Evolutionary conservation across 2,329 filamentous ascomycete genomes (phyloP), one percentile per base, ranked within the genome.

Genomic region (Dichotomopilus funicola): DNA sequence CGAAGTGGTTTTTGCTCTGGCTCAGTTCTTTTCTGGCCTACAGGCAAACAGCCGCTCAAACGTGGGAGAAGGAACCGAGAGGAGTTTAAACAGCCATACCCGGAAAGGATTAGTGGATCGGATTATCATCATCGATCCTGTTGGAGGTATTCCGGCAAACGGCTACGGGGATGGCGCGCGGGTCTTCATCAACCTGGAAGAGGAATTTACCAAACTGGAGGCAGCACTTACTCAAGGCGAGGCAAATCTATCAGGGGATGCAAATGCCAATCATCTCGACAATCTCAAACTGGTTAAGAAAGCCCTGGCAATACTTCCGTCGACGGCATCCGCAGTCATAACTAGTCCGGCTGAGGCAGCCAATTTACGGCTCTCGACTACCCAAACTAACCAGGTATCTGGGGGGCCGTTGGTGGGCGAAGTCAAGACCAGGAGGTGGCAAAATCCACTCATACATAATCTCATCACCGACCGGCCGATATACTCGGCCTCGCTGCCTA

Each of bases 381-480:
- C 41, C 31, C 42, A 51, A 10, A 44, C 51, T 52, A 38, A 53
- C 38, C 35, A 55, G 60, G 64, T 51, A 60, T 55, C 51, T 54
- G 54, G 57, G 75, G 83, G 52, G 76, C 79, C 69, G 73, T 79
- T 70, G 19, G 72, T 77, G 2, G 74, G 73, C 34, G 78, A 78
- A 58, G 79, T 82, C 3, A 76, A 75, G 27, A 83, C 80, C 0
- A 73, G 80, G 55, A 75, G 73, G 47, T 77, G 75, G 55, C 78
- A 80, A 65, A 99, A 99, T 64, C 91, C 91, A 0, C 76, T 99
- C 1, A 94, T 99, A 46, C 91, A 99, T 71, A 97, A 96, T 65
- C 82, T 99, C 1, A 79, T 99, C 8, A 99, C 94, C 1, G 94
- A 99, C 72, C 95, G 96, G 66, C 92, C 94, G 0, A 81, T 91